These are phyloP conservation scores for Aspergillus heteromorphus DNA, from an alignment of 495 filamentous ascomycete species.

Conservation along the genomic window DNA sequence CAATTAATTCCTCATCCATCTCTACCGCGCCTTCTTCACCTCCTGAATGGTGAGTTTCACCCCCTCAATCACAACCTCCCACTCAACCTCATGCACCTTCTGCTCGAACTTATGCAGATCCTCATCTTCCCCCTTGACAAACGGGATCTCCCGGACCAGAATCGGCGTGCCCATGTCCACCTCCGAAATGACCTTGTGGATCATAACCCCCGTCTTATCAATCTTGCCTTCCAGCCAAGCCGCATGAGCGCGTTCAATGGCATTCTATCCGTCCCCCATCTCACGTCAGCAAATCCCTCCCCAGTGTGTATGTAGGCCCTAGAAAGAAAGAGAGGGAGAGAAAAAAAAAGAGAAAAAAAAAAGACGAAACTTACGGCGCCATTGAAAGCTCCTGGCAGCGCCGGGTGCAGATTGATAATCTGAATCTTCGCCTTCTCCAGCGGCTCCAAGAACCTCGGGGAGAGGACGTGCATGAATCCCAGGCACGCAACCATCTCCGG, in stretches of 20 bases:
- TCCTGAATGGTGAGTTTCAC: constrained; percentile 53
- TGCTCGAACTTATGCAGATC: constrained; percentile 59
- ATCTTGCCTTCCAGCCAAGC: constrained; percentile 69
- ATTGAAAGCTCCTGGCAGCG: constrained; percentile 70
- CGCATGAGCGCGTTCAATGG: constrained; percentile 72
- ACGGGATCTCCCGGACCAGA: constrained; percentile 64
- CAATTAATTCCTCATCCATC: too few species aligned
- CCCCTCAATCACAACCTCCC: constrained; percentile 63
- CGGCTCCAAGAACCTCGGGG: constrained; percentile 59
- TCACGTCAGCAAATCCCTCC: not conserved
- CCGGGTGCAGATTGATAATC: constrained; percentile 87
- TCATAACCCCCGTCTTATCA: constrained; percentile 85
- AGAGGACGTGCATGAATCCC: constrained; percentile 55
- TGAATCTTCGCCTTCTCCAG: constrained; percentile 53
- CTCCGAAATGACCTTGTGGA: constrained; percentile 80
- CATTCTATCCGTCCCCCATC: constrained; percentile 32
- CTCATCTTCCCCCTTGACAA: constrained; percentile 57
- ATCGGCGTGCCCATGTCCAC: constrained; percentile 79
- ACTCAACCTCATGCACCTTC: constrained; percentile 67
- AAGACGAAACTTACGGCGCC: constrained; percentile 48
- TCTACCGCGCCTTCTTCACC: constrained; percentile 29
- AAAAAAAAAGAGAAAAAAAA: not conserved
- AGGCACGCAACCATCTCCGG: constrained; percentile 67
- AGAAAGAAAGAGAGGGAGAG: too few species aligned
- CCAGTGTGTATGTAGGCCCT: not conserved